These are phyloP conservation scores for Xylaria arbuscula DNA, from an alignment of 2,329 filamentous ascomycete genomes.

Conservation along the genomic window DNA sequence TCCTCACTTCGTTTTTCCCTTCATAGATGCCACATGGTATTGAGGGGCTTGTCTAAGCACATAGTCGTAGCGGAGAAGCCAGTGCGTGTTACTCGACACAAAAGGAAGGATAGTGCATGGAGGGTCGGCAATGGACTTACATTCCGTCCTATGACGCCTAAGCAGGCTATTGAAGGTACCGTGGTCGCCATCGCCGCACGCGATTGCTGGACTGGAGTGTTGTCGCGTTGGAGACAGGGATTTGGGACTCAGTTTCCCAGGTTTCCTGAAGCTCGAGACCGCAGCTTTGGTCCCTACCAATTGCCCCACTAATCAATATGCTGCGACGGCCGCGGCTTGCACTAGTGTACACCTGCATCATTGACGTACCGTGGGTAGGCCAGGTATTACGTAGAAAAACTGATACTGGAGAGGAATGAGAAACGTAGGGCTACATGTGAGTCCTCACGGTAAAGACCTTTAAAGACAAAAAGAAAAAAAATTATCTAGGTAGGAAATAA, in stretches of 20 bases:
- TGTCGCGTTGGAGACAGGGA: neutral
- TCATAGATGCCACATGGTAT: neutral
- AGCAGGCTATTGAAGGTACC: conserved; percentile 86
- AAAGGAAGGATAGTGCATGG: neutral
- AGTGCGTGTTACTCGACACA: neutral
- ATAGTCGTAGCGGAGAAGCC: neutral
- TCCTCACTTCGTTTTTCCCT: neutral
- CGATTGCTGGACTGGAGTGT: conserved; percentile 5
- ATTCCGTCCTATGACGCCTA: conserved; percentile 93
- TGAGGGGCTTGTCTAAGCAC: neutral
- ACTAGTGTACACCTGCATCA: no score
- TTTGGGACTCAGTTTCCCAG: conserved; percentile 8
- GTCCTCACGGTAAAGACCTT: neutral
- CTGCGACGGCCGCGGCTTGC: no score
- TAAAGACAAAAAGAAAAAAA: neutral
- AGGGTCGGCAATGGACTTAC: conserved; percentile 60
- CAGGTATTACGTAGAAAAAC: neutral
- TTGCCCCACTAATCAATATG: conserved; percentile 31
- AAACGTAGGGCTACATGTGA: neutral
- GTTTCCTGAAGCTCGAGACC: neutral
- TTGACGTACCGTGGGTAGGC: no score
- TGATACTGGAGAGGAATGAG: neutral
- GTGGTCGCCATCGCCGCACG: conserved; percentile 63
- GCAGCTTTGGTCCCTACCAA: neutral
- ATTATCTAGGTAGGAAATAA: neutral